phyloP scores from a whole-genome alignment of 352 stramenopile genomes.

The Globisporangium cylindrosporum region DNA sequence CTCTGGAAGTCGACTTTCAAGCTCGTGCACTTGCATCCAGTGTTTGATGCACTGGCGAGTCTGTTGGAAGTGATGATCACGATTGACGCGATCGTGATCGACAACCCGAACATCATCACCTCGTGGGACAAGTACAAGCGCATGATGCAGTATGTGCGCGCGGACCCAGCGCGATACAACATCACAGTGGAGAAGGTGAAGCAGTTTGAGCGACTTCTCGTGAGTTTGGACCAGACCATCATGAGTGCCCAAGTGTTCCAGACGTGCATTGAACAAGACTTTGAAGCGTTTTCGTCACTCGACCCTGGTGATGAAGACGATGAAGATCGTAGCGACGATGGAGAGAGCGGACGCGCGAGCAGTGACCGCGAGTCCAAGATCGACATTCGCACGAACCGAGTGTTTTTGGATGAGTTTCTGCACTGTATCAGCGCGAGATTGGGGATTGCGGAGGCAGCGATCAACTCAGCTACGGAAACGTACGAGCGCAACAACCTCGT shows the following conservation, averaged over 20 bases:
- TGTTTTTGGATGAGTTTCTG: slow-evolving; percentile 86
- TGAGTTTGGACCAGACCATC: slow-evolving; percentile 86
- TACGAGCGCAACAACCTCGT: slow-evolving; percentile 87
- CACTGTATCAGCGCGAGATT: slow-evolving; percentile 78
- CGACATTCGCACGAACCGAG: slow-evolving; percentile 78
- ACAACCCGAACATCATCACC: slow-evolving; percentile 84
- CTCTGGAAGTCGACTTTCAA: slow-evolving; percentile 89
- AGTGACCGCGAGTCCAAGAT: slow-evolving; percentile 72
- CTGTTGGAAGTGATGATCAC: slow-evolving; percentile 88
- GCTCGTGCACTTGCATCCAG: slow-evolving; percentile 74
- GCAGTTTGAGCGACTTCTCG: slow-evolving; percentile 83
- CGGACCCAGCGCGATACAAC: slow-evolving; percentile 78
- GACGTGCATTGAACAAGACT: slow-evolving; percentile 88
- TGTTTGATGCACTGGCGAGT: slow-evolving; percentile 76
- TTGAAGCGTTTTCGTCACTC: slow-evolving; percentile 72
- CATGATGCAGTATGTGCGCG: slow-evolving; percentile 89
- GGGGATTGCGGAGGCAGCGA: slow-evolving; percentile 52
- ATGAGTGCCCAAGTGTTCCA: slow-evolving; percentile 88
- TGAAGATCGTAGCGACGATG: slow-evolving; percentile 52
- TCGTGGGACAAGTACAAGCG: slow-evolving; percentile 91
- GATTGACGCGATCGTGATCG: slow-evolving; percentile 84
- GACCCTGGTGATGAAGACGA: slow-evolving; percentile 66
- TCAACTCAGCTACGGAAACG: slow-evolving; percentile 87
- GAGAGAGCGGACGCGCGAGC: slow-evolving; percentile 43
- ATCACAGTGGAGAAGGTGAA: slow-evolving; percentile 81